Evolutionary conservation across 2,329 filamentous ascomycete genomes (phyloP).

Genomic region (Triangularia verruculosa): DNA sequence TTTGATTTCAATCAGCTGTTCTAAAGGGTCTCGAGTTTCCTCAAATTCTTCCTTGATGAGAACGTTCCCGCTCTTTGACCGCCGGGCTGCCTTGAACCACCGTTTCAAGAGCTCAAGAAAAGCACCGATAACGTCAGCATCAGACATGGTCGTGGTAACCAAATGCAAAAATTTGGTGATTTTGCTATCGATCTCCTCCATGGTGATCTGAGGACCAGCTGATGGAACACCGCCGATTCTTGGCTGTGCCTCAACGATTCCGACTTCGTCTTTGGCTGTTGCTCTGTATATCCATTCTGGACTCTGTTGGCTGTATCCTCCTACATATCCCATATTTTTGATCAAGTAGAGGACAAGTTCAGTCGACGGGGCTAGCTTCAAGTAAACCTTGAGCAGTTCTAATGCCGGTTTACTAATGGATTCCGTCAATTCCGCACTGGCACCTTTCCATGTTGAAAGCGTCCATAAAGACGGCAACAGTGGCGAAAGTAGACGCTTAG

Average conservation of each 20-base stretch:
- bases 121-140: constrained; percentile 56
- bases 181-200: constrained; percentile 46
- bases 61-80: constrained; percentile 30
- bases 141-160: constrained; percentile 48
- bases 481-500: constrained; percentile 58
- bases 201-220: constrained; percentile 27
- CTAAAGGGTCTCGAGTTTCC: constrained; percentile 40
- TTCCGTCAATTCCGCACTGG: constrained; percentile 33
- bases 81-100: constrained; percentile 47
- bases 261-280: constrained; percentile 46
- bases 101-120: constrained; percentile 58
- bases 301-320: constrained; percentile 36
- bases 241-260: constrained; percentile 41
- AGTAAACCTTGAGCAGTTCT: constrained; percentile 53
- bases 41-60: constrained; percentile 25
- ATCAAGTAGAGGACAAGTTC: constrained; percentile 50
- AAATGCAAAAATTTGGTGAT: constrained; percentile 48
- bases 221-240: background rate
- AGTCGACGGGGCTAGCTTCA: constrained; percentile 53
- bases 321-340: constrained; percentile 54
- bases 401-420: constrained; percentile 44
- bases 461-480: constrained; percentile 63
- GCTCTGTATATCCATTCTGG: constrained; percentile 52
- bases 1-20: constrained; percentile 55
- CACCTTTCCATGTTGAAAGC: constrained; percentile 50